Evolutionary conservation across 1,284 basidiomycete species (phyloP).

Genomic region (Naganishia sp.): DNA sequence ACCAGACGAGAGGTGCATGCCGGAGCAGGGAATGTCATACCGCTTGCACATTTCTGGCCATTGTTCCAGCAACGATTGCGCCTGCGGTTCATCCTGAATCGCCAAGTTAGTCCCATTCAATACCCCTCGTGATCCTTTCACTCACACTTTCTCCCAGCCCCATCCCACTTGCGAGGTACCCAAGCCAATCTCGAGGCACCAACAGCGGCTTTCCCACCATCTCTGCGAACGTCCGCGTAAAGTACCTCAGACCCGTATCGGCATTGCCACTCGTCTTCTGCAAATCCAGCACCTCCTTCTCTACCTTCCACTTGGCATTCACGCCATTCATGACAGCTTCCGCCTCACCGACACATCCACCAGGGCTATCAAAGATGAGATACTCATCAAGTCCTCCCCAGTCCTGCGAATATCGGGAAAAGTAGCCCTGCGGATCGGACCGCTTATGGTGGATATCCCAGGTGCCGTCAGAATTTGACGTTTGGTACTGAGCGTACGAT

Average conservation of each 20-base stretch:
- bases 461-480: conserved; percentile 50
- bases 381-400: conserved; percentile 55
- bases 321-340: conserved; percentile 29
- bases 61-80: conserved; percentile 52
- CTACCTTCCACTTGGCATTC: conserved; percentile 4
- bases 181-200: conserved; percentile 54
- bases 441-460: conserved; percentile 54
- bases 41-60: conserved; percentile 54
- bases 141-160: conserved; percentile 13
- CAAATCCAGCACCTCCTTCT: conserved; percentile 19
- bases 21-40: conserved; percentile 54
- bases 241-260: conserved; percentile 16
- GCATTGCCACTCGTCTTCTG: conserved; percentile 2
- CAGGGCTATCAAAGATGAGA: conserved; percentile 47
- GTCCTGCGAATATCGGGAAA: conserved; percentile 53
- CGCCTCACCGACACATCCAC: conserved; percentile 36
- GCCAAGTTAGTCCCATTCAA: too few relatives aligned
- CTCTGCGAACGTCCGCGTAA: conserved; percentile 40
- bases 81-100: conserved; percentile 41
- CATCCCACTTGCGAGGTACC: conserved; percentile 48
- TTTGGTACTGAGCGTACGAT: conserved; percentile 53
- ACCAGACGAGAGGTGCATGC: conserved; percentile 50
- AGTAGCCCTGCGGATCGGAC: conserved; percentile 55
- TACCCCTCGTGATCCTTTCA: neutral
- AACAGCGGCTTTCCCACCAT: conserved; percentile 51